Evolutionary conservation across 371 early-diverging fungal genomes (phyloP).

Genomic region (Mortierella sp.): DNA sequence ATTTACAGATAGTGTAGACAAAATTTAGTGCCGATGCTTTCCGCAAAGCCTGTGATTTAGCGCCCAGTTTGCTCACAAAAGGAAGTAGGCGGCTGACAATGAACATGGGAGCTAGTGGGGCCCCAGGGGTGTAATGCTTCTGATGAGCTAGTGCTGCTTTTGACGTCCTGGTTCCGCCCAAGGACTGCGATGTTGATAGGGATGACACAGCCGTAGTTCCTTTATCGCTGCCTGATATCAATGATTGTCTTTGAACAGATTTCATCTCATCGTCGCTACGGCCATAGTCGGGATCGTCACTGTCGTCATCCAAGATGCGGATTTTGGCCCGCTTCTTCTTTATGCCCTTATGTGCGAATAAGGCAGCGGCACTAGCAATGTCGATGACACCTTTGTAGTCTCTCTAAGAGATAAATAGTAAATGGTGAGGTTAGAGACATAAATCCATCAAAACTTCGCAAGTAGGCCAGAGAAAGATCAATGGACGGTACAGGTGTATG

Average conservation of each 20-base stretch:
- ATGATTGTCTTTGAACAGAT: constrained; percentile 9
- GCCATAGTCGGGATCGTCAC: constrained; percentile 58
- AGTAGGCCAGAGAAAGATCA: neutral
- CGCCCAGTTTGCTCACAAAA: constrained; percentile 62
- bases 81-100: constrained; percentile 75
- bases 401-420: constrained; percentile 13
- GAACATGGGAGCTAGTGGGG: constrained; percentile 77
- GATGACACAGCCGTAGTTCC: constrained; percentile 10
- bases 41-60: constrained; percentile 58
- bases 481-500: constrained; percentile 85
- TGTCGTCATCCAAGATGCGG: constrained; percentile 58
- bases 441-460: neutral
- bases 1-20: constrained; percentile 80
- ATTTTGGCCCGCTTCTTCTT: constrained; percentile 40
- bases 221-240: constrained; percentile 27
- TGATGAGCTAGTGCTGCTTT: constrained; percentile 75
- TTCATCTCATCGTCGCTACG: constrained; percentile 32
- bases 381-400: constrained; percentile 43
- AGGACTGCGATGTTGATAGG: constrained; percentile 47
- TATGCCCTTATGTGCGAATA: constrained; percentile 39
- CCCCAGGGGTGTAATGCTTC: constrained; percentile 67
- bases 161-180: constrained; percentile 58
- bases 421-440: too few relatives aligned
- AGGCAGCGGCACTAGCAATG: constrained; percentile 48
- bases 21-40: constrained; percentile 66